Evolutionary conservation across 768 basidiomycete genomes (phyloP), one percentile per base, ranked within the genome.

Genomic region (Boletus sp.): DNA sequence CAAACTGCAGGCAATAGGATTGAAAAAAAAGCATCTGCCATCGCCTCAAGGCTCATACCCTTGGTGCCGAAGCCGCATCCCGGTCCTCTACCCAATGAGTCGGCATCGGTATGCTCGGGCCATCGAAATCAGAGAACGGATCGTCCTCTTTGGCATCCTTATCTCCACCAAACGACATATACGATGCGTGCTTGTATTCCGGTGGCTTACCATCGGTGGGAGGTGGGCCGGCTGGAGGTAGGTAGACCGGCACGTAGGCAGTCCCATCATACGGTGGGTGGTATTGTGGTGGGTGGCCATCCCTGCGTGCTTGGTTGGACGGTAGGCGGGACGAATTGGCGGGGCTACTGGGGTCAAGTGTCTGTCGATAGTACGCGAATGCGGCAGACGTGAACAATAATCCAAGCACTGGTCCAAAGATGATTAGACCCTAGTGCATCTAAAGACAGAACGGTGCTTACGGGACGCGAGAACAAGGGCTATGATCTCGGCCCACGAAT

Each of bases 361-460:
- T 66, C 72, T 94, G 92, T 24, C 86, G 85, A 66, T 88, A 85
- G 76, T 86, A 94, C 14, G 80, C 77, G 67, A 87, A 88, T 3
- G 85, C 82, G 62, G 90, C 64, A 47, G 78, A 60, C n/a, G 82
- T 79, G 77, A 92, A 90, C 57, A 92, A 67, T 37, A 76, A 61
- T 44, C 80, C 77, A 47, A 89, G 63, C 47, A 83, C 86, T 89
- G 62, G 2, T 30, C 1, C n/a, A 20, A 56, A 14, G 1, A 55
- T 4, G 6, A 20, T 59, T 24, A 59, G 50, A 47, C 9, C 10
- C 8, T n/a, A 4, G 28, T 20, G 11, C 15, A 37, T 36, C 10
- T 17, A 35, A n/a, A 37, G 7, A 36, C 0, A 20, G 1, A 33
- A 37, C 5, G 1, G 15, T 15, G 70, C 86, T 60, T 68, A 92